Evolutionary conservation across 208 protist genomes (phyloP), one percentile per base, ranked within the genome.

Genomic region (Phytomonas sp.): DNA sequence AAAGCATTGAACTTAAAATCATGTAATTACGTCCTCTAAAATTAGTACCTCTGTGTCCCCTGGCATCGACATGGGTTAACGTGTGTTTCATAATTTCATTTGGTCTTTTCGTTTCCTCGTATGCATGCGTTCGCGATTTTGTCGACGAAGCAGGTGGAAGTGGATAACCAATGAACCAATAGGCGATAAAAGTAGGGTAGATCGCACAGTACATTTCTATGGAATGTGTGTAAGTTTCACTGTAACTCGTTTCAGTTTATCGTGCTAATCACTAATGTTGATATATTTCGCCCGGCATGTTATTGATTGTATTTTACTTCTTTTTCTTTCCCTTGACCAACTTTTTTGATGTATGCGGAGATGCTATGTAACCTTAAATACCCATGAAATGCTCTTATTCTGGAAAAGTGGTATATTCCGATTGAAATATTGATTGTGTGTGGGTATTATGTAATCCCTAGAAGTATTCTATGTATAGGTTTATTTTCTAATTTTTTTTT

Each of bases 231-330:
- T 65, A 59, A 60, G 59, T 67, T 73, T 67, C 61, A 63, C 28
- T 67, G 67, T 33, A 46, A 37, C 67, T 71, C 20, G 23, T 13
- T 67, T 29, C 51, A 31, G 33, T 29, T 71, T 46, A 53, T 32
- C 1, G 33, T 65, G 20, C 20, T 6, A 53, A 26, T 65, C 23
- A 26, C 20, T 46, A 6, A 53, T 56, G 61, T 65, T 60, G 11
- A 65, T 65, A 53, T 65, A 0, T 69, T 74, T 62, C 29, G 4
- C 31, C 32, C 15, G 30, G n/a, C n/a, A 36, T 23, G n/a, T 60
- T 69, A 37, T 61, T 60, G 37, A 60, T 72, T 70, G 30, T 73
- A 68, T 61, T n/a, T 65, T 56, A 26, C 32, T 20, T 68, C 60
- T 74, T 43, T 68, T 43, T 72, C 15, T 71, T 60, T 23, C 60